Conservation (phyloP, 1,284 basidiomycete species). For the Ustilago sp. region DNA sequence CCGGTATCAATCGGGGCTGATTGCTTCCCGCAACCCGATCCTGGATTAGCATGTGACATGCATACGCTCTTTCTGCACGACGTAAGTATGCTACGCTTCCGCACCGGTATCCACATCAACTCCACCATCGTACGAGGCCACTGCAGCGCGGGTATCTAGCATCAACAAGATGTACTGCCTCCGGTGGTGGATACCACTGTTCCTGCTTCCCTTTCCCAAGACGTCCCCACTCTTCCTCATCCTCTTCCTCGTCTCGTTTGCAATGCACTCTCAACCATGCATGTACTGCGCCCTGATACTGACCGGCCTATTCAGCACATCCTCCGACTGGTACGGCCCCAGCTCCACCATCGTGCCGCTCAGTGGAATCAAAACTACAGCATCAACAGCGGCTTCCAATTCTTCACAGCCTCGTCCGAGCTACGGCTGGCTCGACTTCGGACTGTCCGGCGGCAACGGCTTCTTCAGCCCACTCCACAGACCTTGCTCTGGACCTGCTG, state of each 20-base stretch:
- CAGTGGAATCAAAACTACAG: not conserved
- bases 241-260: constrained; percentile 60
- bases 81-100: not conserved
- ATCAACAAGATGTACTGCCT: constrained; percentile 56
- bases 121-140: constrained; percentile 1
- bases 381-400: constrained; percentile 8
- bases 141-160: not conserved
- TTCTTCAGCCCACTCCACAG: constrained; percentile 33
- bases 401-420: constrained; percentile 18
- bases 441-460: constrained; percentile 39
- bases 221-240: constrained; percentile 58
- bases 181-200: constrained; percentile 66
- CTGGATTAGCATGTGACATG: not conserved
- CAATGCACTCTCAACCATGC: constrained; percentile 62
- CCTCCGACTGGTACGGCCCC: constrained; percentile 49
- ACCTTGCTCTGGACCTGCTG: not conserved
- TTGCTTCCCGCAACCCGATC: constrained; percentile 6
- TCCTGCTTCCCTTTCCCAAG: constrained; percentile 62
- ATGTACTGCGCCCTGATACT: constrained; percentile 63
- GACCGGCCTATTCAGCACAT: constrained; percentile 55
- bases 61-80: not conserved
- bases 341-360: not conserved
- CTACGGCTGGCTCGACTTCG: constrained; percentile 42
- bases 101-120: not conserved
- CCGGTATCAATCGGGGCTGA: not conserved